Base-by-base conservation (phyloP, 164 flowering plant species). In the Buxus sempervirens region DNA sequence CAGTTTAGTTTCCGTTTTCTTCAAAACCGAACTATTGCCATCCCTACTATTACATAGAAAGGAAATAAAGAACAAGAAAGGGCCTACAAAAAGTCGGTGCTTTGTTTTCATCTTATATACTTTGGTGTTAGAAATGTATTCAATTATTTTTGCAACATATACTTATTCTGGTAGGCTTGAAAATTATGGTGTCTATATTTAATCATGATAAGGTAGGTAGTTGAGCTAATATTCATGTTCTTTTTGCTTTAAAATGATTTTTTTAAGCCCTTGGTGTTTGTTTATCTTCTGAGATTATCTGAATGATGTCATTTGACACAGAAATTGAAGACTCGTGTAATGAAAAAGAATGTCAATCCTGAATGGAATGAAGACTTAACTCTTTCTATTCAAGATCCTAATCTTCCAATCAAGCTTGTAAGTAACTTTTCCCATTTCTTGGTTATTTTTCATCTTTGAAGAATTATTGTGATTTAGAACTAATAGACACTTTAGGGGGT, bases 281-380 rank as follows among this genome's bases (percentile, higher is more conserved):
- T 57, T n/a, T 48, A 18, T 56, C 10, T 54, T 68, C 27, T 28
- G 21, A n/a, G 22, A 4, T 60, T 26, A n/a, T 41, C 23, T 10
- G 18, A 26, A 8, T 21, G 20, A 28, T 5, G 48, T 15, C 21
- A 7, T 48, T 58, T 62, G 32, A 5, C 78, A 72, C 84, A 88
- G 90, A 88, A 71, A 76, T 64, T 86, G 72, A 88, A 86, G 82
- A 88, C 90, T 28, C 82, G 81, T 54, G 85, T 87, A 5, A 77
- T 84, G 12, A 81, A 79, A 21, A 83, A 82, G 75, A 76, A 82
- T 70, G 72, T 82, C 19, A 88, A 88, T 73, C 92, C 92, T 5
- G 85, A 71, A 62, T 88, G 92, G 92, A 86, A 88, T 66, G 92
- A 88, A 72, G 92, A 88, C 72, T 66, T 88, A 55, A 88, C 90